Base-by-base conservation (phyloP, 2,329 filamentous ascomycete species). In the Hymenoscyphus albidus region DNA sequence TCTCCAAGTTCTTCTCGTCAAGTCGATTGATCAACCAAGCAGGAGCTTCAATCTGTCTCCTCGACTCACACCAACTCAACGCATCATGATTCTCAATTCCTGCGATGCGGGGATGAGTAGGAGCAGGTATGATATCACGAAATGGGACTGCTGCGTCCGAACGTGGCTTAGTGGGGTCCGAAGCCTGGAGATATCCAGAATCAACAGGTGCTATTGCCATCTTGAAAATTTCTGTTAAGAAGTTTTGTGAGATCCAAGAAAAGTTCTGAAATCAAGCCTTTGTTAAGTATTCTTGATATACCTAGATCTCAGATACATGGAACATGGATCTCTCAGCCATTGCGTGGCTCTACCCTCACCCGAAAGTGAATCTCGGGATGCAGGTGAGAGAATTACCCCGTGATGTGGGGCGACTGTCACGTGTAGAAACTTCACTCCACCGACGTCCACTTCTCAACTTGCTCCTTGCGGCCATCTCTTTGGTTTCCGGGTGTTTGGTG, bases 1-100 rank as follows among this genome's bases (percentile, higher is more conserved):
- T 66, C 61, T 74, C 72, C n/a, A 74, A 48, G 59, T 73, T 73
- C 66, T 70, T 72, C 44, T 69, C 71, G 39, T 73, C 71, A 55
- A 74, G 62, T 5, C 71, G 67, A 61, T 73, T 71, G 61, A 74
- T 74, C 65, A 74, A 62, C 72, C 72, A 74, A 16, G 71, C 71
- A 9, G 72, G 71, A 2, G 71, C 72, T 22, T 72, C 71, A 54
- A 74, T 73, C 60, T 73, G 67, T 48, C 71, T 70, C 10, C 72
- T 62, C 18, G 71, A 73, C 35, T 74, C 71, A 58, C 71, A 73
- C 72, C 71, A 73, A 59, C 68, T 71, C 42, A 69, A 54, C 5
- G 72, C 72, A 66, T 68, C 65, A 35, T 73, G 70, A 31, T 71
- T 61, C 57, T 56, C 65, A 56, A 74, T 74, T n/a, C 72, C 72